A percentile compares a stretch with the other conserved stretches of the same genome.
Conservation (phyloP, 495 filamentous ascomycete genomes). For the Lophiostoma macrostomum region DNA sequence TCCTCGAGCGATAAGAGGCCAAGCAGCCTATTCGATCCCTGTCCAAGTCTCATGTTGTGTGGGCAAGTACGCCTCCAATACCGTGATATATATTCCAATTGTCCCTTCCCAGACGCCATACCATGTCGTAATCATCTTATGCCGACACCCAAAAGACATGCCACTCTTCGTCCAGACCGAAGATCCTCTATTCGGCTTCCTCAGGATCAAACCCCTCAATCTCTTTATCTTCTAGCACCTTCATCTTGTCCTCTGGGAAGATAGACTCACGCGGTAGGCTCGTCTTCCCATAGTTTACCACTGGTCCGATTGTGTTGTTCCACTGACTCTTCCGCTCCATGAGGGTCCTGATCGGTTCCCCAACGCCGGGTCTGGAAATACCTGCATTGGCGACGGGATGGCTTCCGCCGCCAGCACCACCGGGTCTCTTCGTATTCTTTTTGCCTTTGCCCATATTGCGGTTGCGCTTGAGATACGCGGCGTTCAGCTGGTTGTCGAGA, state of each 20-base stretch:
- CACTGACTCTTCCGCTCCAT: constrained; percentile 87
- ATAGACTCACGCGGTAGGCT: constrained; percentile 61
- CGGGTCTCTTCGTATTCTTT: constrained; percentile 78
- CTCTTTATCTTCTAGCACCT: constrained; percentile 62
- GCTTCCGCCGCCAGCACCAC: constrained; percentile 55
- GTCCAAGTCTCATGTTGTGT: too few species aligned
- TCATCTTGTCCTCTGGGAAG: constrained; percentile 60
- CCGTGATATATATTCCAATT: too few species aligned
- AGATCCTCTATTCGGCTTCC: constrained; percentile 22
- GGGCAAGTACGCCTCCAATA: too few species aligned
- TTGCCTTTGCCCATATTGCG: constrained; percentile 90
- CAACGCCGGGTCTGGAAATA: constrained; percentile 75
- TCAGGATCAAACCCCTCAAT: constrained; percentile 49
- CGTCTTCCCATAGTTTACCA: constrained; percentile 74
- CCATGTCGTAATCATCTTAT: too few species aligned
- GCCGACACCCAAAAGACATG: too few species aligned
- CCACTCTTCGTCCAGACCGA: too few species aligned
- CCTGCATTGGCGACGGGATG: constrained; percentile 51
- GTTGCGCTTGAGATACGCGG: constrained; percentile 94
- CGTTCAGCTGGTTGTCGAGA: constrained; percentile 90
- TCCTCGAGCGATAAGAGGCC: too few species aligned
- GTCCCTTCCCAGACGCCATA: too few species aligned
- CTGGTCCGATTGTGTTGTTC: constrained; percentile 80
- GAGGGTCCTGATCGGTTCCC: constrained; percentile 79
- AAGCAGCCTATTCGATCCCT: too few species aligned